Evolutionary conservation across 768 basidiomycete genomes (phyloP), one percentile per base, ranked within the genome.

Genomic region (Trametes sanguinea): DNA sequence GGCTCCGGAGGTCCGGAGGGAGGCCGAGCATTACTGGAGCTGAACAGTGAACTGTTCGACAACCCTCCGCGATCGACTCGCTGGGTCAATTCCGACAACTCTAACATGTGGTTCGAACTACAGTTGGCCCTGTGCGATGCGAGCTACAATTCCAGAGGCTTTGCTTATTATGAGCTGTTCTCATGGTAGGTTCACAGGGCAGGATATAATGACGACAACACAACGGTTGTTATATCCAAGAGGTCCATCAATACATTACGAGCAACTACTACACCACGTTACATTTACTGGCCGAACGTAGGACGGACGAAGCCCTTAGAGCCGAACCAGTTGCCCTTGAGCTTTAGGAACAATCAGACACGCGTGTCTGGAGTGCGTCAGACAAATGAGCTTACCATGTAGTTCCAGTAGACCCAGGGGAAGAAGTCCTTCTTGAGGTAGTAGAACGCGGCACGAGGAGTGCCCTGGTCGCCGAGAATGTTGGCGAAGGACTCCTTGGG

Each of bases 371-470:
- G 62, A 17, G 37, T 8, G 46, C 11, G 39, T 13, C 44, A 2
- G 5, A 8, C 10, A 33, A 52, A 17, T 7, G 27, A 59, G 22
- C 74, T 69, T 68, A 87, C 88, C 87, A 89, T 90, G 56, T 78
- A 77, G 60, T 85, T 85, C 88, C 88, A 94, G 75, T 94, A 94
- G 9, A 80, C 85, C 73, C 78, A 81, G n/a, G 89, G 88, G 78
- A 91, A 90, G 32, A 90, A 56, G 54, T 78, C 88, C 81, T 89
- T 95, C 76, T 95, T 95, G 53, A 98, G 75, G 75, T 95, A 85
- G 76, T 94, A 97, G 80, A 90, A 95, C 3, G 85, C 64, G 58
- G 89, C 81, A 68, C 88, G 82, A 40, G 88, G 88, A 61, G 82
- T 85, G n/a, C 78, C 73, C 76, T 97, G 95, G 71, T 96, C 86